A percentile compares a stretch with the other conserved stretches of the same genome.
Evolutionary conservation across 1,139 yeast species (phyloP).

Genomic region (Diutina neorugosa): DNA sequence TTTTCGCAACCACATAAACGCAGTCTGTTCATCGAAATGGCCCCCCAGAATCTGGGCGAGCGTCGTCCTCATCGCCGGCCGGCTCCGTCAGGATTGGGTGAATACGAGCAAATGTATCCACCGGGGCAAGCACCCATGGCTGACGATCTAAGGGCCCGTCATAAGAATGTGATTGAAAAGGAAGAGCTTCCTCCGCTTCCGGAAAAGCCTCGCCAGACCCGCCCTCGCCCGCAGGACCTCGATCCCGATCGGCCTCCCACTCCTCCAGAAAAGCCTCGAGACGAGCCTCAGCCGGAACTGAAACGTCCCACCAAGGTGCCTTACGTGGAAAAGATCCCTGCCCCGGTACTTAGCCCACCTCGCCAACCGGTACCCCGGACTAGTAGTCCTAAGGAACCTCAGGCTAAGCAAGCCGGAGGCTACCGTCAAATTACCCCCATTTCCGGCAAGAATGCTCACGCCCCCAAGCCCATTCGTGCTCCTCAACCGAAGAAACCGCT

Average conservation of each 20-base stretch:
- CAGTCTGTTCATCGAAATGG: slow-evolving; percentile 2
- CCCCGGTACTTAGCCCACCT: slow-evolving; percentile 5
- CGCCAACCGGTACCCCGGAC: slow-evolving; percentile 6
- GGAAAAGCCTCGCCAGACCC: not conserved
- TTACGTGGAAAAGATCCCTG: slow-evolving; percentile 7
- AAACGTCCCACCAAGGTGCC: slow-evolving; percentile 10
- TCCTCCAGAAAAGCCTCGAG: slow-evolving; percentile 4
- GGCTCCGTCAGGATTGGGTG: not conserved
- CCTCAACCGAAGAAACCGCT: slow-evolving; percentile 6
- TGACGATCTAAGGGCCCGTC: not conserved
- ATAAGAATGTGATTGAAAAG: not conserved
- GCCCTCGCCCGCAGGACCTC: not conserved
- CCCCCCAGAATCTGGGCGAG: not conserved
- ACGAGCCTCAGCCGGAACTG: slow-evolving; percentile 2
- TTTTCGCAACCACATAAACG: not conserved
- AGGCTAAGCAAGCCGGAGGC: not conserved
- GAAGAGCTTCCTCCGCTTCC: slow-evolving; percentile 6
- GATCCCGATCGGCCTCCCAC: not conserved
- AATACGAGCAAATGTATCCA: not conserved
- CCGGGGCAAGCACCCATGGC: not conserved
- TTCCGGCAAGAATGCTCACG: not conserved
- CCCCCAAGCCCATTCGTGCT: not conserved
- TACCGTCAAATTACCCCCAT: not conserved
- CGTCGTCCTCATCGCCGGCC: not conserved
- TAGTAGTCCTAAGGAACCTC: not conserved